Evolutionary conservation across 768 basidiomycete species (phyloP).

Genomic region (Ramaria sp.): DNA sequence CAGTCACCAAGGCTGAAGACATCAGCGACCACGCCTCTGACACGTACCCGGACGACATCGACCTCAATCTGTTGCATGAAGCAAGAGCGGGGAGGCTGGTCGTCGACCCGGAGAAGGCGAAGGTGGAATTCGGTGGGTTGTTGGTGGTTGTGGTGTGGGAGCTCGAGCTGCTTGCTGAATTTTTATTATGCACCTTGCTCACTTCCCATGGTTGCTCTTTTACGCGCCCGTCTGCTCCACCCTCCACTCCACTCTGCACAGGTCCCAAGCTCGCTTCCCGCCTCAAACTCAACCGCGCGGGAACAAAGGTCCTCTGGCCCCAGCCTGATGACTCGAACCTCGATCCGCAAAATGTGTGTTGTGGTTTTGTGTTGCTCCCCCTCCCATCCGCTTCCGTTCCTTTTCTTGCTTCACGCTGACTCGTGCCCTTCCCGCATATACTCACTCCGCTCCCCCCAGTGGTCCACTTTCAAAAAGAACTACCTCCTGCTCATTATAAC

Average conservation of each 20-base stretch:
- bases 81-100: constrained; percentile 46
- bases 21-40: not conserved
- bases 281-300: constrained; percentile 48
- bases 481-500: constrained; percentile 51
- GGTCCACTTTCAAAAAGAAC: constrained; percentile 42
- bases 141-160: not conserved
- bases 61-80: constrained; percentile 38
- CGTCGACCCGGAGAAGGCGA: constrained; percentile 57
- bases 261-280: constrained; percentile 30
- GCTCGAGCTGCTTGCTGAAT: too few species aligned
- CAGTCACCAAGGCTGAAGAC: too few species aligned
- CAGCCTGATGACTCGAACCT: constrained; percentile 51
- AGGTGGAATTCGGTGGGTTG: constrained; percentile 42
- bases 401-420: too few species aligned
- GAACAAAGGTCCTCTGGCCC: constrained; percentile 56
- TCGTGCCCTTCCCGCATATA: too few species aligned
- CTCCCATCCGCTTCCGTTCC: too few species aligned
- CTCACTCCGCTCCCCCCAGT: constrained; percentile 21
- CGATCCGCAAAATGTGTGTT: constrained; percentile 53
- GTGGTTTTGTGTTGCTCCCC: too few species aligned
- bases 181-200: too few species aligned
- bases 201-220: too few species aligned
- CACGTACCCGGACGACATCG: constrained; percentile 15
- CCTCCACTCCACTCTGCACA: not conserved
- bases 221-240: not conserved